Evolutionary conservation across 768 basidiomycete genomes (phyloP), one percentile per base, ranked within the genome.

Genomic region (Naematelia aurantialba): DNA sequence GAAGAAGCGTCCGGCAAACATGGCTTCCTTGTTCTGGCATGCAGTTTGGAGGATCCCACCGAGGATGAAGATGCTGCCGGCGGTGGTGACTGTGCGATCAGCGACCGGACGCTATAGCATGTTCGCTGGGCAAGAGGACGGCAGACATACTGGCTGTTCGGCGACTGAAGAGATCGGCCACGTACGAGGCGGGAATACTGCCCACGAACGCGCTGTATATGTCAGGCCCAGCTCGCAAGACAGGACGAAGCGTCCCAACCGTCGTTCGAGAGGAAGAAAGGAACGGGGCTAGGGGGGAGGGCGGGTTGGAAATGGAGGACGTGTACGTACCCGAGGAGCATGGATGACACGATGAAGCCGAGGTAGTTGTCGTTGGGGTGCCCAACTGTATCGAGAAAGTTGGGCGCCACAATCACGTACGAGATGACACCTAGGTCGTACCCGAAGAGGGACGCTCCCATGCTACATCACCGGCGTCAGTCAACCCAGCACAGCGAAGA

Each of bases 91-190:
- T 55, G 34, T 12, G n/a, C 2, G 21, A n/a, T 30, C 14, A 25
- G 50, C 13, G 3, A 42, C 10, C n/a, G n/a, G 25, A 3, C 34
- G 85, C 84, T 2, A 86, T 86, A n/a, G 79, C 81, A 10, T 86
- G 78, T 84, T 86, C 5, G 17, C 5, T 49, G 4, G 8, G 17
- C 17, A 8, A 39, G 34, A 39, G 34, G 8, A 39, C 8, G 34
- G 34, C 8, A 8, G n/a, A 56, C 59, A 51, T 44, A 61, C 63
- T 54, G 22, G 61, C 56, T 14, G 59, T 55, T 34, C 66, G 34
- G 34, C 67, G 58, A 44, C 59, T 59, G 48, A 59, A 63, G 2
- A 12, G 68, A 68, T 89, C 87, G 21, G 86, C 84, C 26, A 63
- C 52, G 29, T 60, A 50, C 1, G 51, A 45, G 11, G 27, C 81